Conservation (phyloP, 148 eudicot species). For the Vaccinium darrowii region DNA sequence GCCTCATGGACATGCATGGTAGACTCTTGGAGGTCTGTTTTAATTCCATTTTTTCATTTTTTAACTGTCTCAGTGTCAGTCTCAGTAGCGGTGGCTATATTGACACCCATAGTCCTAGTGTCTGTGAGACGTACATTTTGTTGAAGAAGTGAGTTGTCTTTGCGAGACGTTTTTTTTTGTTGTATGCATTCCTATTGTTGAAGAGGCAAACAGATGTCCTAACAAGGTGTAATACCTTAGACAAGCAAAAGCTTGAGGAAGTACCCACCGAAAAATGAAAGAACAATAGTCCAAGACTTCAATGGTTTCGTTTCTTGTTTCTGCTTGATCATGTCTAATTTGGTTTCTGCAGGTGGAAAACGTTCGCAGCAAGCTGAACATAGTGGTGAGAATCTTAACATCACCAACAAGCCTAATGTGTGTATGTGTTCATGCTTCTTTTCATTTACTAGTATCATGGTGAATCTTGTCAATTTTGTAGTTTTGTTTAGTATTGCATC, state of each 20-base stretch:
- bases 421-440: constrained; percentile 35
- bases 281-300: not conserved
- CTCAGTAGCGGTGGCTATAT: too few species aligned
- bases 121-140: too few species aligned
- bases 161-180: too few species aligned
- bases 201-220: too few species aligned
- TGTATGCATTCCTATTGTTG: too few species aligned
- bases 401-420: constrained; percentile 85
- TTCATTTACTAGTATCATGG: too few species aligned
- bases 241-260: constrained; percentile 2
- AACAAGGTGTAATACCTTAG: not conserved
- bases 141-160: too few species aligned
- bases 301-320: not conserved
- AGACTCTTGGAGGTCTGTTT: not conserved
- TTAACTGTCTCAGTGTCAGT: too few species aligned
- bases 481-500: constrained; percentile 2
- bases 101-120: too few species aligned
- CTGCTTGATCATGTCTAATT: constrained; percentile 15
- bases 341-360: constrained; percentile 67
- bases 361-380: constrained; percentile 91
- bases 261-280: not conserved
- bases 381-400: constrained; percentile 94
- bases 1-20: not conserved
- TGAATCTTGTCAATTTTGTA: constrained; percentile 47
- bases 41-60: not conserved